Evolutionary conservation across 805 yeast species (phyloP).

Genomic region (Saccharomycopsis sp.): DNA sequence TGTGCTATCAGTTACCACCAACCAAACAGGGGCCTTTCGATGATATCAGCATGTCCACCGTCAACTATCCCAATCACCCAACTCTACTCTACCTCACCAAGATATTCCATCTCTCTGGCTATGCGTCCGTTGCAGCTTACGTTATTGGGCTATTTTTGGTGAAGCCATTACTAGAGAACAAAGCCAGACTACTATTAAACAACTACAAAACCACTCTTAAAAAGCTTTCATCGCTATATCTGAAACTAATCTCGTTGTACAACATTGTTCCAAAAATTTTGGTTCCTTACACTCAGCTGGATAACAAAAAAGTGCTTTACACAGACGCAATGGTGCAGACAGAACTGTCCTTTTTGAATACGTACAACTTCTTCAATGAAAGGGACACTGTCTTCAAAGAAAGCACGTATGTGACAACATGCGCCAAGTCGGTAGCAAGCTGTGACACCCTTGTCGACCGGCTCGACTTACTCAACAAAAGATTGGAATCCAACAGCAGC

Average conservation of each 20-base stretch:
- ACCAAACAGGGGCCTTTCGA: too few species aligned
- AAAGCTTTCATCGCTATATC: slow-evolving; percentile 6
- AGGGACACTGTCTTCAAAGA: slow-evolving; percentile 10
- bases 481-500: neutral
- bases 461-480: slow-evolving; percentile 8
- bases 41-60: too few species aligned
- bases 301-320: slow-evolving; percentile 7
- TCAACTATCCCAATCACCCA: slow-evolving; percentile 17
- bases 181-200: slow-evolving; percentile 4
- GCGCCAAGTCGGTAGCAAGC: slow-evolving; percentile 1
- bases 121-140: slow-evolving; percentile 12
- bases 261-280: slow-evolving; percentile 12
- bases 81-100: slow-evolving; percentile 17
- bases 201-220: slow-evolving; percentile 9
- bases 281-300: slow-evolving; percentile 1
- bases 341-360: neutral
- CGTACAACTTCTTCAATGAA: neutral
- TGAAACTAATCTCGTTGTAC: slow-evolving; percentile 3
- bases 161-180: slow-evolving; percentile 17
- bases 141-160: slow-evolving; percentile 12
- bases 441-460: neutral
- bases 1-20: too few species aligned
- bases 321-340: slow-evolving; percentile 15
- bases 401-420: slow-evolving; percentile 15
- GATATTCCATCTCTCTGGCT: slow-evolving; percentile 17